Percentiles rank a stretch among this genome's conserved stretches.
Conservation (phyloP, 192 early-diverging fungal species). For the Umbelopsis ramanniana region DNA sequence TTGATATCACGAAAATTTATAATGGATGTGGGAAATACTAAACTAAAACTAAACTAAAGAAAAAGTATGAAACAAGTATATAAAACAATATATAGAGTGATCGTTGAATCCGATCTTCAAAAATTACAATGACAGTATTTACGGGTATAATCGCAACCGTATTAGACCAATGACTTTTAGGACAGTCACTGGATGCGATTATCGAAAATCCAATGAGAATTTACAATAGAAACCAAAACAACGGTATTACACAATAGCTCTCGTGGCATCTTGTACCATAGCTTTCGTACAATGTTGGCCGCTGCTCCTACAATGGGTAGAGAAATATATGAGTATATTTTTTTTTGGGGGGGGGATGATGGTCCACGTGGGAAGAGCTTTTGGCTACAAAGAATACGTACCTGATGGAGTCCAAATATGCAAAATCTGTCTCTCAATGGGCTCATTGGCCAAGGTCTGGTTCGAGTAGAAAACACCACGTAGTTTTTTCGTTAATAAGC, state of each 20-base stretch:
- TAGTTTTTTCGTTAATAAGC: conserved; percentile 50
- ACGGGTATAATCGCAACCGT: background rate
- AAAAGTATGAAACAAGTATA: too few relatives aligned
- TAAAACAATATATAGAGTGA: too few relatives aligned
- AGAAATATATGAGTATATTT: background rate
- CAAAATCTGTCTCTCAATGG: conserved; percentile 52
- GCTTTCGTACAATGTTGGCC: conserved; percentile 8
- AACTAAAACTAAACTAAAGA: too few relatives aligned
- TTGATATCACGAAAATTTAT: too few relatives aligned
- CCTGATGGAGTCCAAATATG: conserved; percentile 57
- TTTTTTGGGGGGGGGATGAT: background rate
- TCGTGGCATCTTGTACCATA: background rate
- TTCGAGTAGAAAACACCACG: conserved; percentile 42
- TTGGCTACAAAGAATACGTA: background rate
- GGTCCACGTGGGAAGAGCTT: too few relatives aligned
- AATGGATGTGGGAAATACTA: too few relatives aligned
- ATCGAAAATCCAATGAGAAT: conserved; percentile 25
- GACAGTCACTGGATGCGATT: background rate
- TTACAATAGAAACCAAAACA: conserved; percentile 24
- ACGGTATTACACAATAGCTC: conserved; percentile 18
- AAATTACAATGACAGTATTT: background rate
- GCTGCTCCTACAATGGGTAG: background rate
- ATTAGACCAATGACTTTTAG: background rate
- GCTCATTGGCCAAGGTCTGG: conserved; percentile 43
- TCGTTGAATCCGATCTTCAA: too few relatives aligned